Base-by-base conservation (phyloP, 2,329 filamentous ascomycete species). In the Cladophialophora immunda region DNA sequence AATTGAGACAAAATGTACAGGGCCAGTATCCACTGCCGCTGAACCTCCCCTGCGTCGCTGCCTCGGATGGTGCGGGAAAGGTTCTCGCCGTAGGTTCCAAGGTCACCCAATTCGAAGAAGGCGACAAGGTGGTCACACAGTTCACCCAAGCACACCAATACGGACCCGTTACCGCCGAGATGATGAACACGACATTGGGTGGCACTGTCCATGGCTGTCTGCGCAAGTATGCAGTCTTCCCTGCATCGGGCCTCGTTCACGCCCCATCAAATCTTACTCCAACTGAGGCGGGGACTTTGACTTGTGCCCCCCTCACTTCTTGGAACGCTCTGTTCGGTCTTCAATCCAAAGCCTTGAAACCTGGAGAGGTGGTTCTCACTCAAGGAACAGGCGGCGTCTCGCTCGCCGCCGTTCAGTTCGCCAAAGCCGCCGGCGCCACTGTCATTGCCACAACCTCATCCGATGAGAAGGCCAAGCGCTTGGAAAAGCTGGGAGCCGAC, bases 141-240 rank as follows among this genome's bases (percentile, higher is more conserved):
- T 88, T 88, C 81, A 87, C 86, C 75, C 85, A 87, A 74, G 80
- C 75, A 11, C 86, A 88, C 72, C 79, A 86, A 59, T 84, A 79
- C 29, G 85, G 84, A 52, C 78, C 79, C 1, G 76, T 87, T 19
- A 78, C 80, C 30, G 70, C 15, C 77, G 67, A 70, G 1, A 79
- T 77, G 27, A 63, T 80, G 5, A 62, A 66, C 0, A 88, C 87
- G 0, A 90, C 90, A 1, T 84, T 93, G 1, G 92, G 92, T 62
- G 91, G 90, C 58, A 82, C 82, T 15, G 60, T 90, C 0, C 86
- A 93, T 73, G 92, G 92, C 67, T 86, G 85, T 0, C 82, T 94
- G 29, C 86, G 90, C 52, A 82, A 90, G 71, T 89, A 91, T 70
- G 90, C 81, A 65, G 85, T 87, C 13, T 93, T 91, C 75, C 83